These are phyloP conservation scores for Lepidopterella palustris DNA, from an alignment of 495 filamentous ascomycete genomes.

Conservation along the genomic window DNA sequence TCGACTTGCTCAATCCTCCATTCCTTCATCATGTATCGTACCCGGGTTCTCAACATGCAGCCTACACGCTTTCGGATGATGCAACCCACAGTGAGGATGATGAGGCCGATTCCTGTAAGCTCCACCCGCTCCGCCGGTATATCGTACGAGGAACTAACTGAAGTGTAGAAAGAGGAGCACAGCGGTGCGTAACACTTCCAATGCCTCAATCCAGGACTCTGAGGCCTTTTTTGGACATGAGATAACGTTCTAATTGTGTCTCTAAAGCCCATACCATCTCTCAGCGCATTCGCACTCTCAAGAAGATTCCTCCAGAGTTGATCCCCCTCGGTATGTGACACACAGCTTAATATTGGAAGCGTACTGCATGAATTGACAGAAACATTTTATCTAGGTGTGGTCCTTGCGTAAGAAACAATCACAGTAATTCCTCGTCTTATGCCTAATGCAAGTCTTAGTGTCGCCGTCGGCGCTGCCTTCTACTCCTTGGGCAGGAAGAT, in stretches of 20 bases:
- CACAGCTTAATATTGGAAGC: not conserved
- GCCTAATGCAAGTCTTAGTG: slow-evolving; percentile 40
- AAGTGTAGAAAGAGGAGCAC: slow-evolving; percentile 40
- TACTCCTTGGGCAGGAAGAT: slow-evolving; percentile 81
- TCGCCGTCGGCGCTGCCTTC: slow-evolving; percentile 62
- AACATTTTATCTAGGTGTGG: slow-evolving; percentile 56
- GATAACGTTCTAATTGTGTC: slow-evolving; percentile 8
- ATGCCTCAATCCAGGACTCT: slow-evolving; percentile 18
- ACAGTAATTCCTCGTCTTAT: slow-evolving; percentile 5
- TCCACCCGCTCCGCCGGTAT: slow-evolving; percentile 12
- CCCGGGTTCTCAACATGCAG: slow-evolving; percentile 50
- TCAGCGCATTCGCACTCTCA: slow-evolving; percentile 80
- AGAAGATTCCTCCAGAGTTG: slow-evolving; percentile 88
- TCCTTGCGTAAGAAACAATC: slow-evolving; percentile 57
- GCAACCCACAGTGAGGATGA: slow-evolving; percentile 44
- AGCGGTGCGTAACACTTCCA: slow-evolving; percentile 31
- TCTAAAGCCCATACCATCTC: slow-evolving; percentile 88
- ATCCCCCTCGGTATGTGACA: slow-evolving; percentile 76
- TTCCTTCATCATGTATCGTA: slow-evolving; percentile 18
- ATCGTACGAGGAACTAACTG: slow-evolving; percentile 15
- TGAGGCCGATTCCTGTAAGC: slow-evolving; percentile 77
- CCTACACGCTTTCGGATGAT: slow-evolving; percentile 54
- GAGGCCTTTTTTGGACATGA: too few relatives aligned
- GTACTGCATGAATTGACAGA: slow-evolving; percentile 5
- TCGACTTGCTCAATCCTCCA: not conserved